Conservation (phyloP, 129 eudicot species). For the Deinandra increscens region DNA sequence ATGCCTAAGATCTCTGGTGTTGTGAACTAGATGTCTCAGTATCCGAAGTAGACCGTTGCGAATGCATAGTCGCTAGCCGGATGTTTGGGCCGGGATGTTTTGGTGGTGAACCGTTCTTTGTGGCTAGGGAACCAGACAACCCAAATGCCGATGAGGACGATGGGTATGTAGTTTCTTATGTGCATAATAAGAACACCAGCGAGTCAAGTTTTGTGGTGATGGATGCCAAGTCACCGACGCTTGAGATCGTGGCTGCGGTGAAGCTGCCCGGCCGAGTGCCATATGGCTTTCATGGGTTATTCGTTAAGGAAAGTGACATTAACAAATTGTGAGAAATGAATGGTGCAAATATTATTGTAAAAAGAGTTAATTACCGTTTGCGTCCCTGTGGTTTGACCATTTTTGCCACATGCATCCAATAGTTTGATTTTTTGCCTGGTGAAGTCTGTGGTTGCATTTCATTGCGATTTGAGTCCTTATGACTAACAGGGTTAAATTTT, state of each 20-base stretch:
- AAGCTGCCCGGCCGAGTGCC: conserved; percentile 71
- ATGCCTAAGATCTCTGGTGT: conserved; percentile 64
- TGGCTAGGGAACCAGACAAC: conserved; percentile 53
- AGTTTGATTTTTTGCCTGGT: too few species aligned
- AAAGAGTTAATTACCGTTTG: too few species aligned
- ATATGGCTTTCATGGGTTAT: conserved; percentile 79
- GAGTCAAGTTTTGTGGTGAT: conserved; percentile 74
- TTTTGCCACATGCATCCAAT: too few species aligned
- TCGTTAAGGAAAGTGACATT: conserved; percentile 54
- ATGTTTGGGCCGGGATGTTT: conserved; percentile 62
- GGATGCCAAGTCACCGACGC: conserved; percentile 71
- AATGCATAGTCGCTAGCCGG: conserved; percentile 66
- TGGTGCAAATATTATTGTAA: conserved; percentile 3
- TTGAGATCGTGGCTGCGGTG: conserved; percentile 56
- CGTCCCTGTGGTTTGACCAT: too few species aligned
- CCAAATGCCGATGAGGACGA: conserved; percentile 60
- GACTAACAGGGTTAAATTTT: too few species aligned
- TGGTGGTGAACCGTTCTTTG: conserved; percentile 80
- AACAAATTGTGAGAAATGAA: conserved; percentile 31
- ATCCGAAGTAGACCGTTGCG: conserved; percentile 43
- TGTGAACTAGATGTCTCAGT: conserved; percentile 58
- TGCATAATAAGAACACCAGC: conserved; percentile 57
- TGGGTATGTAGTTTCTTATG: conserved; percentile 61
- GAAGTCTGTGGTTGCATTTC: too few species aligned
- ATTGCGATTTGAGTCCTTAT: too few species aligned